These are phyloP conservation scores for Biancaea sappan DNA, from an alignment of 306 rosid genomes.

Conservation along the genomic window DNA sequence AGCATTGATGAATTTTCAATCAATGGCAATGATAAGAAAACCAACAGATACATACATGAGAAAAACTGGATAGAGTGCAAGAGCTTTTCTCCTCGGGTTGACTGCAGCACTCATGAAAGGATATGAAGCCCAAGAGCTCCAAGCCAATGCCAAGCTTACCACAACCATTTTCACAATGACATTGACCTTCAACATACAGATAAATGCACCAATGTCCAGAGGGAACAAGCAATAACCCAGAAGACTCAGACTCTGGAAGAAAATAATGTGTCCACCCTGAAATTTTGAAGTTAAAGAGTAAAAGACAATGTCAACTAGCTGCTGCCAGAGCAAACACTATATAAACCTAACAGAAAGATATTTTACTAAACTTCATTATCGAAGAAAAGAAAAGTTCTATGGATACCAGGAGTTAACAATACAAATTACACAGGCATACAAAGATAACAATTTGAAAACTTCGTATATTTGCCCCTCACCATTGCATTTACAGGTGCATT, in stretches of 20 bases:
- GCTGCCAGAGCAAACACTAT: background rate
- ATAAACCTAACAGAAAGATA: too few relatives aligned
- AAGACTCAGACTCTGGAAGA: slow-evolving; percentile 96
- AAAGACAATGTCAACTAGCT: slow-evolving; percentile 18
- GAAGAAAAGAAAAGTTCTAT: too few relatives aligned
- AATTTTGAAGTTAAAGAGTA: slow-evolving; percentile 23
- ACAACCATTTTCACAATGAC: slow-evolving; percentile 75
- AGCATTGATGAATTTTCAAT: slow-evolving; percentile 47
- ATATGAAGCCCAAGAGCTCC: slow-evolving; percentile 99
- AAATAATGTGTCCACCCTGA: slow-evolving; percentile 96
- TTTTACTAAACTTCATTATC: too few relatives aligned
- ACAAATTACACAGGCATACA: too few relatives aligned
- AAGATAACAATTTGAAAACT: too few relatives aligned
- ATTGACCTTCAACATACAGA: slow-evolving; percentile 88
- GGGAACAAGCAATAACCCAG: slow-evolving; percentile 97
- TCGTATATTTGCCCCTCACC: too few relatives aligned
- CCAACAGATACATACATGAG: slow-evolving; percentile 99
- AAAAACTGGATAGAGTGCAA: slow-evolving; percentile 97
- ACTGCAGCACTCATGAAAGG: slow-evolving; percentile 99
- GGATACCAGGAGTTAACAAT: too few relatives aligned
- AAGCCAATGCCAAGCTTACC: slow-evolving; percentile 80
- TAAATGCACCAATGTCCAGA: slow-evolving; percentile 83
- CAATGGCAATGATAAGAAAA: slow-evolving; percentile 95
- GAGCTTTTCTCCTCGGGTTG: slow-evolving; percentile 98
- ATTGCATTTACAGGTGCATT: too few relatives aligned